Conservation (phyloP, 2,329 filamentous ascomycete genomes). For the Neoarthrinium moseri region DNA sequence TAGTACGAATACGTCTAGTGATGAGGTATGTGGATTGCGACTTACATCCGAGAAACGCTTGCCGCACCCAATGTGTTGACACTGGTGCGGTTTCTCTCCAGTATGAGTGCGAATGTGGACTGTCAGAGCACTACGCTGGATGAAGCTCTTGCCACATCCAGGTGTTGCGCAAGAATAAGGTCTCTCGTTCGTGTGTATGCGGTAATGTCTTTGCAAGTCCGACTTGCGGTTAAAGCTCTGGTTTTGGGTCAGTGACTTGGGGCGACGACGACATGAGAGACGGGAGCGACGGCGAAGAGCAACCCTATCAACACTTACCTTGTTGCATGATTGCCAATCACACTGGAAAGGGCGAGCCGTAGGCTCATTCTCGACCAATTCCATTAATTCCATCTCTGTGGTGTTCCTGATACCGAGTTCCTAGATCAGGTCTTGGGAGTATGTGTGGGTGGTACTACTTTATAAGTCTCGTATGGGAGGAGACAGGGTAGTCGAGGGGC, state of each 20-base stretch:
- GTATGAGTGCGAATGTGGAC: conserved; percentile 71
- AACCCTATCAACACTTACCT: conserved; percentile 41
- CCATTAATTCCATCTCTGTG: conserved; percentile 60
- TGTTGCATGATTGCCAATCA: conserved; percentile 61
- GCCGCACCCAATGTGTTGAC: conserved; percentile 62
- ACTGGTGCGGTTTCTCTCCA: conserved; percentile 70
- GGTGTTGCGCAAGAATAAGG: conserved; percentile 61
- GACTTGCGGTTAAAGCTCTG: conserved; percentile 74
- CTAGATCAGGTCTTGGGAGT: conserved; percentile 16
- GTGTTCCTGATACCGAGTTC: conserved; percentile 8
- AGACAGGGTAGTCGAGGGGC: conserved; percentile 14
- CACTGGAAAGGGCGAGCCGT: conserved; percentile 63
- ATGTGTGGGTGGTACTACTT: conserved; percentile 25
- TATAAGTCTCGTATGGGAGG: conserved; percentile 26
- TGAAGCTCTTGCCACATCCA: conserved; percentile 69
- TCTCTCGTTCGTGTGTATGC: conserved; percentile 70
- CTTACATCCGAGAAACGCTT: conserved; percentile 70
- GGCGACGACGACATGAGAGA: background rate
- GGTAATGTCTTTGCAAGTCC: conserved; percentile 67
- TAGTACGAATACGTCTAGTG: background rate
- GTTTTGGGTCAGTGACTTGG: conserved; percentile 13
- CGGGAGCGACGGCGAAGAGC: background rate
- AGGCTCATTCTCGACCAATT: conserved; percentile 63
- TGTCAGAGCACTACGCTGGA: conserved; percentile 67
- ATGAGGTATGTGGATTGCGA: conserved; percentile 13